phyloP scores from a whole-genome alignment of 108 stramenopile species.

The Conticribra weissflogii region DNA sequence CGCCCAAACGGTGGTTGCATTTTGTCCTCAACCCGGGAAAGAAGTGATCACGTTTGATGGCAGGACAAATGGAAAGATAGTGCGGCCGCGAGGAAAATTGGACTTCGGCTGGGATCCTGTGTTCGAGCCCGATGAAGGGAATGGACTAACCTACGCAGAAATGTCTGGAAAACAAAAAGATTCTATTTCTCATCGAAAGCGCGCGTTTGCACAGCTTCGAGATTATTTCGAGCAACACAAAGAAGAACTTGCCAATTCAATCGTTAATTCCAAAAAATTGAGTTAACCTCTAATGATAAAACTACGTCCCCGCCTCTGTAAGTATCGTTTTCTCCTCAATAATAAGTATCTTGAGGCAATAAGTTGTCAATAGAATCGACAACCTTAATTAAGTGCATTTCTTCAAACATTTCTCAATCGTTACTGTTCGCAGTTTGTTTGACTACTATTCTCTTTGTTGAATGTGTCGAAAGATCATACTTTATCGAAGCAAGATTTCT shows the following conservation, averaged over 20 bases:
- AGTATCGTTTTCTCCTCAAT: too few species aligned
- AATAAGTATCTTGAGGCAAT: too few species aligned
- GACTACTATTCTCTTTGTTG: too few species aligned
- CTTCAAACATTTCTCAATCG: too few species aligned
- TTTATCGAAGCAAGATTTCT: too few species aligned
- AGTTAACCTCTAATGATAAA: not conserved
- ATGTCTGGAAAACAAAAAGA: slow-evolving; percentile 95
- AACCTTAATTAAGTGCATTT: too few species aligned
- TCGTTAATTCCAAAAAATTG: not conserved
- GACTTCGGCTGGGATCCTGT: slow-evolving; percentile 98
- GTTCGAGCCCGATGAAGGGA: slow-evolving; percentile 78
- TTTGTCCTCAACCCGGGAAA: slow-evolving; percentile 84
- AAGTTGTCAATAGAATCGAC: too few species aligned
- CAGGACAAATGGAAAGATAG: slow-evolving; percentile 84
- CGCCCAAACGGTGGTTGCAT: slow-evolving; percentile 96
- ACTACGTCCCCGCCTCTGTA: too few species aligned
- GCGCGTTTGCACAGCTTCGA: slow-evolving; percentile 81
- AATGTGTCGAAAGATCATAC: too few species aligned
- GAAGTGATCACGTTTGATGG: slow-evolving; percentile 93
- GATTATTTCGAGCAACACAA: slow-evolving; percentile 30
- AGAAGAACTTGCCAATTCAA: not conserved
- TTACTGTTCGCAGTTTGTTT: too few species aligned
- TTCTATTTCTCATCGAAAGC: slow-evolving; percentile 90
- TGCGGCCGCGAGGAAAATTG: slow-evolving; percentile 81
- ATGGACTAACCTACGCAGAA: slow-evolving; percentile 93